Evolutionary conservation across 768 basidiomycete genomes (phyloP), one percentile per base, ranked within the genome.

Genomic region (Polyporus arcularius): DNA sequence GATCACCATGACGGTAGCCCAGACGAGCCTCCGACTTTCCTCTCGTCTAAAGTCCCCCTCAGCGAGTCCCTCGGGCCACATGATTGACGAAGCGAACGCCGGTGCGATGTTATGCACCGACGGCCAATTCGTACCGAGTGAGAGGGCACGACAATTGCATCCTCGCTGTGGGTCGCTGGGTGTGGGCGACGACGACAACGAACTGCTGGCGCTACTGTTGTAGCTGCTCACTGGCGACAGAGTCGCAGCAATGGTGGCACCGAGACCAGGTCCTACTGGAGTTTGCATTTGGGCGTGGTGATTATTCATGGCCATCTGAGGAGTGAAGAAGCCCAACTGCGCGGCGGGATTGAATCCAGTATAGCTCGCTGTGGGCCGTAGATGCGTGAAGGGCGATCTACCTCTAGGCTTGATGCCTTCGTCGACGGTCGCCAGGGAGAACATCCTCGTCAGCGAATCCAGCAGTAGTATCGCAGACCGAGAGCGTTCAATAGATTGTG

Each of bases 321-420:
- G 46, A 5, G 28, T 18, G 21, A 48, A 30, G 4, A 48, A 30
- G 4, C 46, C 46, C 21, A 48, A 8, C 12, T 48, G 46, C 7
- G 32, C 52, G 21, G 52, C 52, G 2, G 52, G 52, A 21, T 53
- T 53, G 39, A 12, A 42, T n/a, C 18, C 52, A 35, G 35, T 7
- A 15, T 42, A 14, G 21, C 5, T 18, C 4, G 46, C 46, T 18
- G 46, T 48, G 7, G 38, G 10, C 4, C 48, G 30, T 8, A 28
- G 21, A 18, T 38, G 40, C 6, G n/a, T 21, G 21, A 45, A 57
- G 26, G 75, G 68, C 64, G 86, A 87, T 40, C 73, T 71, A 0
- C 81, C 76, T 14, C 79, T 75, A 39, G 75, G 71, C 0, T 82
- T 81, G 55, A 86, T 9, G 42, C 41, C 43, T 1, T 49, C 38